phyloP scores from a whole-genome alignment of 1,284 basidiomycete species.

The Ustilago xerochloae region DNA sequence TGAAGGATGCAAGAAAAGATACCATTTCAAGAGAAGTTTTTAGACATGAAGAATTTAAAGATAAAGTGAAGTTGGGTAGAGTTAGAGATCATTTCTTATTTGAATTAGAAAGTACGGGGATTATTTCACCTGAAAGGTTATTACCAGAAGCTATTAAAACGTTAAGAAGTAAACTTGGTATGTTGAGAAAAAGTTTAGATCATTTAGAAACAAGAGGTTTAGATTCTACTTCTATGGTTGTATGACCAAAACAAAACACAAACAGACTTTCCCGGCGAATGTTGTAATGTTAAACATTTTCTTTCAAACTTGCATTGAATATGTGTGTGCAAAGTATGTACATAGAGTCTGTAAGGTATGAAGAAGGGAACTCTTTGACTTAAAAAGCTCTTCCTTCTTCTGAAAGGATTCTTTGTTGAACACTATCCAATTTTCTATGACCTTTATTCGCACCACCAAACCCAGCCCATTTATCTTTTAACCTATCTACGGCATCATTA shows the following conservation, averaged over 20 bases:
- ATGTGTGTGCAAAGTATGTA: background rate
- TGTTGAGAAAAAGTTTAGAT: constrained; percentile 58
- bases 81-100: constrained; percentile 95
- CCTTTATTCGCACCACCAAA: constrained; percentile 24
- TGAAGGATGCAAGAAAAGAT: constrained; percentile 80
- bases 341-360: too few relatives aligned
- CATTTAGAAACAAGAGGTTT: constrained; percentile 45
- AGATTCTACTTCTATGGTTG: constrained; percentile 27
- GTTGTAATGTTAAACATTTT: background rate
- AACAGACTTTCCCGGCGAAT: background rate
- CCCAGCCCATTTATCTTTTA: constrained; percentile 43
- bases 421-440: constrained; percentile 43
- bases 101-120: constrained; percentile 88
- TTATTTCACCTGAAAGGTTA: constrained; percentile 86
- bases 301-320: background rate
- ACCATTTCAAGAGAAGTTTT: constrained; percentile 93
- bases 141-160: constrained; percentile 84
- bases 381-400: constrained; percentile 54
- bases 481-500: constrained; percentile 34
- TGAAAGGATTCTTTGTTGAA: constrained; percentile 49
- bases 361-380: background rate
- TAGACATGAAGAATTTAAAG: constrained; percentile 89
- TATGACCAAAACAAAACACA: too few relatives aligned
- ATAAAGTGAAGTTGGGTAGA: constrained; percentile 82
- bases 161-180: constrained; percentile 82